Conservation (phyloP, 768 basidiomycete species). For the Leccinum disarticulatum region DNA sequence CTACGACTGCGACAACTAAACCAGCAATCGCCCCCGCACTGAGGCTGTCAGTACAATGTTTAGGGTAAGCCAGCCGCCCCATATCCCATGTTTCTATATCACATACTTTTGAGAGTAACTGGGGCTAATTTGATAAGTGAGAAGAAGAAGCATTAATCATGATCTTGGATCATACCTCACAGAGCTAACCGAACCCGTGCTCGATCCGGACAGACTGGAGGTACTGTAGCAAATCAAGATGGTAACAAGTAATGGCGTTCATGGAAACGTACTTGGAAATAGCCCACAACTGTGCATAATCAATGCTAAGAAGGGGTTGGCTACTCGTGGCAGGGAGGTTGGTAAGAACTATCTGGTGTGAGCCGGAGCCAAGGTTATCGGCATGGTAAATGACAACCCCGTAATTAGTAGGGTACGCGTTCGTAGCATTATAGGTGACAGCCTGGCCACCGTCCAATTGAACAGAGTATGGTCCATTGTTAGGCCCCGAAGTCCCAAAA, state of each 20-base stretch:
- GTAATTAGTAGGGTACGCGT: slow-evolving; percentile 19
- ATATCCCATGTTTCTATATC: not conserved
- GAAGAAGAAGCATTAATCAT: not conserved
- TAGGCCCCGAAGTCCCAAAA: slow-evolving; percentile 43
- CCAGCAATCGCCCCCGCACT: slow-evolving; percentile 26
- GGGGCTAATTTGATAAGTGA: not conserved
- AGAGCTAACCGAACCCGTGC: not conserved
- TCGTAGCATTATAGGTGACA: slow-evolving; percentile 21
- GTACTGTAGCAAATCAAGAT: slow-evolving; percentile 7
- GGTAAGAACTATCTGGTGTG: slow-evolving; percentile 36
- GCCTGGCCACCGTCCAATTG: slow-evolving; percentile 37
- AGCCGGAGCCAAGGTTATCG: slow-evolving; percentile 40
- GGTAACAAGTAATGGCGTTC: not conserved
- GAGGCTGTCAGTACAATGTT: slow-evolving; percentile 11
- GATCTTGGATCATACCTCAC: slow-evolving; percentile 2
- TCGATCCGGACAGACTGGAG: not conserved
- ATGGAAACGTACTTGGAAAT: slow-evolving; percentile 17
- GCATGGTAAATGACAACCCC: slow-evolving; percentile 36
- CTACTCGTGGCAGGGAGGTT: slow-evolving; percentile 26
- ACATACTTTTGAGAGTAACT: slow-evolving; percentile 14
- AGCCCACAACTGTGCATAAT: slow-evolving; percentile 33
- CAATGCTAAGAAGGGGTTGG: slow-evolving; percentile 28
- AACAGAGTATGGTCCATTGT: slow-evolving; percentile 35
- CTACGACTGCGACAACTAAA: slow-evolving; percentile 15
- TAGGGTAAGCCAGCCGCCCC: not conserved